These are phyloP conservation scores for Emergomyces orientalis DNA, from an alignment of 2,329 filamentous ascomycete species.

Conservation along the genomic window DNA sequence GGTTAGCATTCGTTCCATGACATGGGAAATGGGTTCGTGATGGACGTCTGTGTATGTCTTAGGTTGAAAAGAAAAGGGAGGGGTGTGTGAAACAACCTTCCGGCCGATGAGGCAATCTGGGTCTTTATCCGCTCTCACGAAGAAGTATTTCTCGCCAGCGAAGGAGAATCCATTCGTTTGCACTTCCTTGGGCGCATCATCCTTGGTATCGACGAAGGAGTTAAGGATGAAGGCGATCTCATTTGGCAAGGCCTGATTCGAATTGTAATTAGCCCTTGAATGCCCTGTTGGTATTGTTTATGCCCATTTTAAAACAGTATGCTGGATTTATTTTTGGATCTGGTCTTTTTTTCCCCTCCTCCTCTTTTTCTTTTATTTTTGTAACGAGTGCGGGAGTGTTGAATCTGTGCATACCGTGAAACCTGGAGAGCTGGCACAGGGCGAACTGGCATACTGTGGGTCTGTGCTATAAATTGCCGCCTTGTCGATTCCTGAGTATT, in stretches of 20 bases:
- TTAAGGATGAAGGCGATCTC: slow-evolving; percentile 49
- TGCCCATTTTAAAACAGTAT: no score
- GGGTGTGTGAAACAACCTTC: not conserved
- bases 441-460: slow-evolving; percentile 66
- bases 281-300: not conserved
- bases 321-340: not conserved
- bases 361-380: no score
- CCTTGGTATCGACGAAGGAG: slow-evolving; percentile 40
- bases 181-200: slow-evolving; percentile 52
- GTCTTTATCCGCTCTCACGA: slow-evolving; percentile 61
- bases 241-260: slow-evolving; percentile 39
- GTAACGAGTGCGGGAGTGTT: not conserved
- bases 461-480: slow-evolving; percentile 66
- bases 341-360: not conserved
- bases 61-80: not conserved
- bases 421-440: slow-evolving; percentile 55
- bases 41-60: not conserved
- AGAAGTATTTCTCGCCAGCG: slow-evolving; percentile 67
- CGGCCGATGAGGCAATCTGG: slow-evolving; percentile 45
- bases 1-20: not conserved
- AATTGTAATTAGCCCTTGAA: not conserved
- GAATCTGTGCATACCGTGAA: slow-evolving; percentile 56
- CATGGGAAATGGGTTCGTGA: not conserved
- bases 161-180: slow-evolving; percentile 66
- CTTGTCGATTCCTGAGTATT: slow-evolving; percentile 69